Evolutionary conservation across 331 rosid genomes (phyloP), one percentile per base, ranked within the genome.

Genomic region (Rosa hybrid): DNA sequence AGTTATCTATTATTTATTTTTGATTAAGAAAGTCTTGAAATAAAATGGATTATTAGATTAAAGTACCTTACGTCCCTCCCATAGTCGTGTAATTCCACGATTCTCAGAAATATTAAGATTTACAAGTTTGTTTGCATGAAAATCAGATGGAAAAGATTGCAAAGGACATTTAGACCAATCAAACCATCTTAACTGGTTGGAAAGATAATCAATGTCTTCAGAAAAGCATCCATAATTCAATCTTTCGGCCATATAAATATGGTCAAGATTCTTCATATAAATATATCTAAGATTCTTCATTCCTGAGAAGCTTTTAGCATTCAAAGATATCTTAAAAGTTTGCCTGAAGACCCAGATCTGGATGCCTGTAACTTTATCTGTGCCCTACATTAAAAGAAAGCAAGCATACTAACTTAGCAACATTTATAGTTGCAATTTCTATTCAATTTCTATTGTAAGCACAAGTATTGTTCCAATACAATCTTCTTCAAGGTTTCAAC

Each of bases 31-130:
- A 5, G n/a, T 57, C 4, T 57, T 21, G 12, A 27, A 27, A 27
- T 27, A 27, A 27, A 59, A 60, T 23, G 5, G 4, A 11, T 10
- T 4, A 62, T 5, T 25, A 27, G 0, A 23, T 60, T 4, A 12
- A 23, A 7, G 68, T 81, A 81, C 84, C 72, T 68, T 30, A 4
- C 23, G 6, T 59, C 71, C 81, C 3, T 21, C 9, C 81, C 73
- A 46, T 3, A 81, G 4, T 27, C 16, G 2, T 34, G 27, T 72
- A 3, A 81, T 68, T 27, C 30, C 30, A 46, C 56, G 25, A 51
- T 77, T 59, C 3, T 46, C 0, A 9, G 30, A 25, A 62, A 76
- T 27, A n/a, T 17, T 2, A 4, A 81, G 81, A 8, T 4, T 20
- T 11, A 6, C 1, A 1, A 81, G 81, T 23, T 76, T 54, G 16